Evolutionary conservation across 129 eudicot species (phyloP).

Genomic region (Helianthus tuberosus): DNA sequence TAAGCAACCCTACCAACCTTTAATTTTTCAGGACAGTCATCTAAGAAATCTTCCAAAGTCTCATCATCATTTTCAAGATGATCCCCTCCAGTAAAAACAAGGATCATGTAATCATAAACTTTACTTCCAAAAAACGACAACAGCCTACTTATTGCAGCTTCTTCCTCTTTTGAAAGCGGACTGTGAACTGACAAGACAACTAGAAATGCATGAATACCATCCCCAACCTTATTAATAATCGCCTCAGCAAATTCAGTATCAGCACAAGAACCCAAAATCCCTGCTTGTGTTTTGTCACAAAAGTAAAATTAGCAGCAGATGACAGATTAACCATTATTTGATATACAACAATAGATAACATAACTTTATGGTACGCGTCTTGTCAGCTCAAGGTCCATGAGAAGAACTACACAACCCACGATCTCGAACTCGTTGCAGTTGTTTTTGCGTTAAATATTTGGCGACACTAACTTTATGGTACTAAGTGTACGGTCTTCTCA

Average conservation of each 20-base stretch:
- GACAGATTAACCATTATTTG: not conserved
- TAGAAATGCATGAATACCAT: constrained; percentile 86
- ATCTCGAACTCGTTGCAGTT: too few relatives aligned
- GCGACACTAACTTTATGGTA: too few relatives aligned
- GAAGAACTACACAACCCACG: too few relatives aligned
- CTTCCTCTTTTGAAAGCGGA: constrained; percentile 75
- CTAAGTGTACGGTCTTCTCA: too few relatives aligned
- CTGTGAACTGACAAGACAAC: constrained; percentile 60
- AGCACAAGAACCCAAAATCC: constrained; percentile 63
- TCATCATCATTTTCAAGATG: constrained; percentile 57
- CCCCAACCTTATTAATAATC: constrained; percentile 82
- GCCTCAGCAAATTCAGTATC: constrained; percentile 66
- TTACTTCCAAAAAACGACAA: constrained; percentile 62
- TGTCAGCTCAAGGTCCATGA: too few relatives aligned
- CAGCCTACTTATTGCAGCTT: constrained; percentile 58
- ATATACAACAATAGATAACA: too few relatives aligned
- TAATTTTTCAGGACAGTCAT: constrained; percentile 43
- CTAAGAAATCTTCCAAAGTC: constrained; percentile 56
- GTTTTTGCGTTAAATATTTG: too few relatives aligned
- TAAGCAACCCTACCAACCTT: constrained; percentile 29
- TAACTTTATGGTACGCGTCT: too few relatives aligned
- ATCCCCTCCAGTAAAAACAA: constrained; percentile 87
- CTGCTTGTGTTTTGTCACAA: constrained; percentile 37
- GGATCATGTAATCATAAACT: constrained; percentile 64
- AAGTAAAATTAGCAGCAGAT: not conserved